These are phyloP conservation scores for Brassica rapa DNA, from an alignment of 345 rosid genomes.

Conservation along the genomic window DNA sequence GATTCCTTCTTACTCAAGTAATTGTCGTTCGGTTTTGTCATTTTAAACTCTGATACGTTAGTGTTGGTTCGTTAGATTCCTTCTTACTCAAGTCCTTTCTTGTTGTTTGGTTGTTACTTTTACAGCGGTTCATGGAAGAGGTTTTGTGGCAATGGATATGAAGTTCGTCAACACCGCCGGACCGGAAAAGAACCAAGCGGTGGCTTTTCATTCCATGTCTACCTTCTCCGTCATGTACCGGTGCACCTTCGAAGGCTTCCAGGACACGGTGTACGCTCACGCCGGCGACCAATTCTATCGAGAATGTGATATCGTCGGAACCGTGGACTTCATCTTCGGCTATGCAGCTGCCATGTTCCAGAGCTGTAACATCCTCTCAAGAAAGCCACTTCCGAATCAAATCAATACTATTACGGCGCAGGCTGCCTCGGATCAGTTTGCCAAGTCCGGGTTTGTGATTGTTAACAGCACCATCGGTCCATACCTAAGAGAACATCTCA, in stretches of 20 bases:
- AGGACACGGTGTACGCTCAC: conserved; percentile 78
- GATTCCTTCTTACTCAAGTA: too few species aligned
- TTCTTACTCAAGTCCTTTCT: background rate
- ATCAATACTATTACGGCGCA: background rate
- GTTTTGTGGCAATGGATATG: background rate
- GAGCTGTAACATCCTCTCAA: background rate
- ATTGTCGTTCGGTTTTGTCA: background rate
- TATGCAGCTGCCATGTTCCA: background rate
- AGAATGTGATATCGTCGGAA: conserved; percentile 61
- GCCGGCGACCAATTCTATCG: conserved; percentile 65
- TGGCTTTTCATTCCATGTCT: background rate
- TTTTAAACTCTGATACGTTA: background rate
- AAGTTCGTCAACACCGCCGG: background rate
- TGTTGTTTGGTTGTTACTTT: background rate
- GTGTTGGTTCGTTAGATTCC: background rate
- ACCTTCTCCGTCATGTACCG: conserved; percentile 40
- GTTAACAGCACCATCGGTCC: background rate
- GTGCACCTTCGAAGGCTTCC: conserved; percentile 61
- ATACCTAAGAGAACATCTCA: background rate
- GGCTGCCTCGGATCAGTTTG: background rate
- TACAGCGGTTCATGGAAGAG: background rate
- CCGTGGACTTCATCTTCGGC: background rate
- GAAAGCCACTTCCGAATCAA: background rate
- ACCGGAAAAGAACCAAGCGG: background rate
- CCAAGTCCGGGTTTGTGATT: background rate